phyloP scores from a whole-genome alignment of 2,329 filamentous ascomycete genomes.

The Alternaria sp. region DNA sequence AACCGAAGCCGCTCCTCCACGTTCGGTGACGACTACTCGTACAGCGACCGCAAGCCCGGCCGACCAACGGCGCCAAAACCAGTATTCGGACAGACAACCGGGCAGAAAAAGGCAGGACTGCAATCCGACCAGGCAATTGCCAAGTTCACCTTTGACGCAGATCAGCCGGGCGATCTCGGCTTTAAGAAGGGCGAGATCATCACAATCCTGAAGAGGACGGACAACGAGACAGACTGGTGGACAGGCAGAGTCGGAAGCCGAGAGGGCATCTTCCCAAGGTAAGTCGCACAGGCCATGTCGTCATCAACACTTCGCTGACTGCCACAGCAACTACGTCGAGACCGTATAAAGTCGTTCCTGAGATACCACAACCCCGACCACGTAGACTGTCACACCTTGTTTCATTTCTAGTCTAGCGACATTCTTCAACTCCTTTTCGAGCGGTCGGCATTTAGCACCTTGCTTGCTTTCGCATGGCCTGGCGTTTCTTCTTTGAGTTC shows the following conservation, averaged over 20 bases:
- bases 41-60: constrained; percentile 69
- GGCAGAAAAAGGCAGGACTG: constrained; percentile 53
- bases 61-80: constrained; percentile 90
- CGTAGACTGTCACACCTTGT: constrained; percentile 12
- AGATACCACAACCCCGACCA: constrained; percentile 21
- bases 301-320: background rate
- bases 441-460: background rate
- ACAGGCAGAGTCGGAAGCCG: constrained; percentile 85
- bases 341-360: constrained; percentile 29
- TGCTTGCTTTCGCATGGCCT: constrained; percentile 16
- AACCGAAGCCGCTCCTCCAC: constrained; percentile 48
- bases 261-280: constrained; percentile 92
- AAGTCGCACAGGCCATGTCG: constrained; percentile 29
- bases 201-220: constrained; percentile 91
- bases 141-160: constrained; percentile 91
- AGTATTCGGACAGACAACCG: constrained; percentile 67
- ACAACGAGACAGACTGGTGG: constrained; percentile 97
- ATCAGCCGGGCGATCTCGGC: constrained; percentile 87
- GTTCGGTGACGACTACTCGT: constrained; percentile 59
- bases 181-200: constrained; percentile 99
- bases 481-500: constrained; percentile 16
- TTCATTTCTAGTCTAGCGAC: background rate
- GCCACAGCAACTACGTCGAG: constrained; percentile 50
- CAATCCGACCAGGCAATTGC: constrained; percentile 83
- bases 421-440: background rate